These are phyloP conservation scores for Trametes versicolor DNA, from an alignment of 1,284 basidiomycete species.

Conservation along the genomic window DNA sequence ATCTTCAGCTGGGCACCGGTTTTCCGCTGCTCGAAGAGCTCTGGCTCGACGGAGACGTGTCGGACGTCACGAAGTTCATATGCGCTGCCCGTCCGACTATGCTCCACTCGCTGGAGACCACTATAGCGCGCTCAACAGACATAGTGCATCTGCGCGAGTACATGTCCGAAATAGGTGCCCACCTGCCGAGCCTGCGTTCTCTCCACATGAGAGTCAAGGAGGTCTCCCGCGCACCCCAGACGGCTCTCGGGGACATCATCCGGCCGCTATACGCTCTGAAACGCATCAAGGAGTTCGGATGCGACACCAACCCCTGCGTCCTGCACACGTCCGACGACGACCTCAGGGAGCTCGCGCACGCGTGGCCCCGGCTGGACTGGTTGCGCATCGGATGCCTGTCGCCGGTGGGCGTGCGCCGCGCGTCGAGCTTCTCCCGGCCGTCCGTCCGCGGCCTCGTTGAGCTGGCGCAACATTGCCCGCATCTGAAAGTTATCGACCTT, in stretches of 20 bases:
- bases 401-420: not conserved
- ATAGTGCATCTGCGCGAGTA: not conserved
- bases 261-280: not conserved
- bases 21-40: not conserved
- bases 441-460: not conserved
- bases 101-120: not conserved
- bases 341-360: not conserved
- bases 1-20: not conserved
- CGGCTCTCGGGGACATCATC: not conserved
- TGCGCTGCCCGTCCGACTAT: not conserved
- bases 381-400: not conserved
- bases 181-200: not conserved
- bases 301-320: not conserved
- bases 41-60: not conserved
- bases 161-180: not conserved
- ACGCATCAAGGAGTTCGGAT: not conserved
- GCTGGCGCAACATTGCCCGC: not conserved
- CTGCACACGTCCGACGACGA: conserved; percentile 1
- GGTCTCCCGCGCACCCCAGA: not conserved
- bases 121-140: not conserved
- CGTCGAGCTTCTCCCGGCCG: not conserved
- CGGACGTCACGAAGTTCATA: not conserved
- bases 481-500: not conserved
- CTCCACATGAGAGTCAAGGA: not conserved
- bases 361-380: not conserved